Conservation (phyloP, 129 eudicot species). For the Sambucus nigra region DNA sequence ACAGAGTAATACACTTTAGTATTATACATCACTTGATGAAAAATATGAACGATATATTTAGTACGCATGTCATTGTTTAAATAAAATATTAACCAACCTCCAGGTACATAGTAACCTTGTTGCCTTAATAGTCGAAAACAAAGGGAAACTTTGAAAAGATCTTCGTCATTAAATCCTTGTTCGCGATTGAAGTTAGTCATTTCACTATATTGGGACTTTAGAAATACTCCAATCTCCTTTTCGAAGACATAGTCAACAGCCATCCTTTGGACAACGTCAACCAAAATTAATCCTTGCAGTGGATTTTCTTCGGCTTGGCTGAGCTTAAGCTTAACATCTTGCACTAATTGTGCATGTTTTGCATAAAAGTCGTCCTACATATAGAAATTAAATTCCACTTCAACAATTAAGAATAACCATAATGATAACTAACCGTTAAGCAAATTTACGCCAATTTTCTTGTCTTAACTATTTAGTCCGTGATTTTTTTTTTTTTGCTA, state of each 20-base stretch:
- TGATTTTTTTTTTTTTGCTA: neutral
- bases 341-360: neutral
- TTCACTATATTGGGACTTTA: neutral
- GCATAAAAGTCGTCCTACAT: neutral
- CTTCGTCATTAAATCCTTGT: neutral
- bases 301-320: conserved; percentile 3
- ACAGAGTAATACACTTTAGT: too few relatives aligned
- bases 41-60: too few relatives aligned
- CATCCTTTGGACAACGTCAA: conserved; percentile 15
- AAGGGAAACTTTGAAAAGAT: conserved; percentile 9
- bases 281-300: conserved; percentile 4
- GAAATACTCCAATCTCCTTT: neutral
- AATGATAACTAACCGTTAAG: neutral
- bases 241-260: conserved; percentile 9
- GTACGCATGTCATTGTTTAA: too few relatives aligned
- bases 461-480: neutral
- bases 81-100: conserved; percentile 2
- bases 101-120: conserved; percentile 12
- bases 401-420: neutral
- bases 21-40: too few relatives aligned
- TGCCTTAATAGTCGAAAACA: conserved; percentile 22
- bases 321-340: neutral
- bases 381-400: neutral
- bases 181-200: neutral
- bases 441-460: neutral